phyloP scores from a whole-genome alignment of 192 early-diverging fungal species.

The Rhizophagus sp. region DNA sequence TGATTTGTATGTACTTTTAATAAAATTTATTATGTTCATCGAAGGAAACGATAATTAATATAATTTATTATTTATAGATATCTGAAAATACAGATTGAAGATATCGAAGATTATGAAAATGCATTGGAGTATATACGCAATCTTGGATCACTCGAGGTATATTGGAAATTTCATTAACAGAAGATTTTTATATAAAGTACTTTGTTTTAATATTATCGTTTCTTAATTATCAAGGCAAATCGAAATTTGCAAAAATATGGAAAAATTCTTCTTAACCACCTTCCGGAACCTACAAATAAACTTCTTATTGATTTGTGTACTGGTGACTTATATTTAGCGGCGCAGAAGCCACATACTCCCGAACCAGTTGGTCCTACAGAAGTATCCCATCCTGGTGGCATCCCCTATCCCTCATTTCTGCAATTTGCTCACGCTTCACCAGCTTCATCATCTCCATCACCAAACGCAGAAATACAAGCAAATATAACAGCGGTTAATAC shows the following conservation, averaged over 20 bases:
- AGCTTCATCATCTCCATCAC: slow-evolving; percentile 9
- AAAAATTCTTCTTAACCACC: slow-evolving; percentile 53
- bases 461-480: slow-evolving; percentile 21
- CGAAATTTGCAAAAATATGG: slow-evolving; percentile 60
- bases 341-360: slow-evolving; percentile 26
- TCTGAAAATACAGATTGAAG: slow-evolving; percentile 88
- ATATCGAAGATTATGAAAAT: slow-evolving; percentile 75
- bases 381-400: not conserved
- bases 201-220: not conserved
- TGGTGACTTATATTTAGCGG: slow-evolving; percentile 34
- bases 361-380: slow-evolving; percentile 1
- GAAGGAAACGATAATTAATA: not conserved
- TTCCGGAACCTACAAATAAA: slow-evolving; percentile 56
- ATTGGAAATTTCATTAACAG: not conserved
- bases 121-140: slow-evolving; percentile 77
- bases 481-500: slow-evolving; percentile 1
- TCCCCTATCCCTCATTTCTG: slow-evolving; percentile 33
- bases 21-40: not conserved
- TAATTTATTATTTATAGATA: slow-evolving; percentile 51
- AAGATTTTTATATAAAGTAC: not conserved
- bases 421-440: slow-evolving; percentile 28
- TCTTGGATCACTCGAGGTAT: slow-evolving; percentile 48
- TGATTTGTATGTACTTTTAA: slow-evolving; percentile 55
- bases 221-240: slow-evolving; percentile 37
- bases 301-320: slow-evolving; percentile 59